Evolutionary conservation across 129 eudicot genomes (phyloP).

Genomic region (carrot (Daucus carota)): DH1_v3.0 NC_030387.2:40390501-40391000

Average conservation of each 20-base stretch:
- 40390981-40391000: not conserved
- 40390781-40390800: slow-evolving; percentile 45
- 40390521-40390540: slow-evolving; percentile 55
- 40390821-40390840: slow-evolving; percentile 28
- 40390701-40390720: slow-evolving; percentile 41
- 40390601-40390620: slow-evolving; percentile 61
- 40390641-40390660: slow-evolving; percentile 60
- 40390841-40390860: slow-evolving; percentile 42
- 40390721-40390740: slow-evolving; percentile 20
- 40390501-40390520: slow-evolving; percentile 52
- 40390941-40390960: slow-evolving; percentile 20
- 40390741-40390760: slow-evolving; percentile 58
- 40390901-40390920: not conserved
- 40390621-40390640: slow-evolving; percentile 71
- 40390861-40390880: slow-evolving; percentile 45
- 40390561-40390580: slow-evolving; percentile 86
- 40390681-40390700: slow-evolving; percentile 63
- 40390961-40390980: not conserved
- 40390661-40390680: slow-evolving; percentile 69
- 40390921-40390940: slow-evolving; percentile 26
- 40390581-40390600: slow-evolving; percentile 66
- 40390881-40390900: slow-evolving; percentile 31
- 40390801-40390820: slow-evolving; percentile 15
- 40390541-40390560: slow-evolving; percentile 69
- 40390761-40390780: slow-evolving; percentile 45